phyloP scores from a whole-genome alignment of 2,329 filamentous ascomycete genomes.

The Cercospora zeae-maydis region DNA sequence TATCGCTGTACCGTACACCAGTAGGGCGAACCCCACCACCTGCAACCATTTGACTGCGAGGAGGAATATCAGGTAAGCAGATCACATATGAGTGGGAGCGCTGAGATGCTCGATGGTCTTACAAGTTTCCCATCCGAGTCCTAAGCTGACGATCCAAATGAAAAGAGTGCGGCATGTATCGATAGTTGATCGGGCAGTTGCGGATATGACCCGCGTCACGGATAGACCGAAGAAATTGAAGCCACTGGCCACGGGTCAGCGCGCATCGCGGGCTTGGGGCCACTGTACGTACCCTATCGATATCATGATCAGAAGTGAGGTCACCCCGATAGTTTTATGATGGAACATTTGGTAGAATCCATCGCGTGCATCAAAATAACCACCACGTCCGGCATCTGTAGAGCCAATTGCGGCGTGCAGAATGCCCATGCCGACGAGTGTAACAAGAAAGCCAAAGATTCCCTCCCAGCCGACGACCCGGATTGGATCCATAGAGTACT shows the following conservation, averaged over 20 bases:
- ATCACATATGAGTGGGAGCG: background rate
- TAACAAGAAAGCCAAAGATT: slow-evolving; percentile 80
- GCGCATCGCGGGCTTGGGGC: background rate
- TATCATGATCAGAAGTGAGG: slow-evolving; percentile 90
- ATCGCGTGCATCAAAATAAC: slow-evolving; percentile 87
- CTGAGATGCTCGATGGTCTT: slow-evolving; percentile 48
- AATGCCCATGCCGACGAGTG: slow-evolving; percentile 72
- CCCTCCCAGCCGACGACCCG: slow-evolving; percentile 96
- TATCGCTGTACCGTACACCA: slow-evolving; percentile 94
- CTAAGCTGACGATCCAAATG: slow-evolving; percentile 94
- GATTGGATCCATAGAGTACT: slow-evolving; percentile 76
- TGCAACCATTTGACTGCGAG: slow-evolving; percentile 64
- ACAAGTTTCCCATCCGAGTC: slow-evolving; percentile 93
- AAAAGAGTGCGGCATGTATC: slow-evolving; percentile 97
- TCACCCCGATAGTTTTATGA: slow-evolving; percentile 66
- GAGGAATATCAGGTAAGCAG: background rate
- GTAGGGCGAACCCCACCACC: slow-evolving; percentile 77
- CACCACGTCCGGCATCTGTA: slow-evolving; percentile 68
- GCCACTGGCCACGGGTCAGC: slow-evolving; percentile 54
- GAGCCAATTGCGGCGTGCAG: slow-evolving; percentile 74
- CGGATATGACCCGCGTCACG: slow-evolving; percentile 83
- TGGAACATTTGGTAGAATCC: slow-evolving; percentile 77
- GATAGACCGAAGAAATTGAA: slow-evolving; percentile 99
- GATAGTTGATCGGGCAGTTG: slow-evolving; percentile 90
- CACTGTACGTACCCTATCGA: slow-evolving; percentile 73